Evolutionary conservation across 202 grass and related monocot species (phyloP), one percentile per base, ranked within the genome.

Genomic region (Schoenoplectus triqueter): DNA sequence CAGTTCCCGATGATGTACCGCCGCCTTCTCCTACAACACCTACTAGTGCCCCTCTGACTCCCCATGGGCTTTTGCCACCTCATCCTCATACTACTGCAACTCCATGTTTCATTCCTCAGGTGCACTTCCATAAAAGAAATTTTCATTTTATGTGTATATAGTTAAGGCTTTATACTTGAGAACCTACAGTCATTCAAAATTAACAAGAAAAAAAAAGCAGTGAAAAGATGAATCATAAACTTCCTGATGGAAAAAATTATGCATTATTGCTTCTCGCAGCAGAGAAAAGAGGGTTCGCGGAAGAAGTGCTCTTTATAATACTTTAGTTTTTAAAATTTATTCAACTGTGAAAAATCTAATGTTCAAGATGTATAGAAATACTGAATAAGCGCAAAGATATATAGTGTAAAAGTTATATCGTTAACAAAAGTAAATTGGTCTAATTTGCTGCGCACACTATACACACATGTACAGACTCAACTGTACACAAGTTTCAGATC

Each of bases 41-140:
- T 0, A 78, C 56, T 7, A 45, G 41, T 15, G 9, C 46, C 15
- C 60, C 84, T 39, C 50, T 21, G 6, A 22, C 41, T 31, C 74
- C 74, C 22, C 22, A 78, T 39, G 62, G 63, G 5, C 44, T 70
- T 68, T 69, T 81, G 14, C 87, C 81, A 56, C 84, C 87, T 18
- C 90, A 92, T 83, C 63, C 85, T 2, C 77, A 92, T 85, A 85
- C 84, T 9, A 85, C 80, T 51, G 80, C n/a, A 31, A 1, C 39
- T 78, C 63, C 84, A 17, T 52, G 64, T 75, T 84, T 93, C 75
- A 50, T 84, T 74, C 87, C 78, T 59, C 86, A 85, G 61, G 79
- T 76, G 49, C 67, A 70, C 66, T 47, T 51, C 31, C 55, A 60
- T 7, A n/a, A 8, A n/a, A 78, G 2, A 9, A 59, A n/a, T 19